Evolutionary conservation across 148 eudicot species (phyloP), one percentile per base, ranked within the genome.

Genomic region (Arctostaphylos glauca): DNA sequence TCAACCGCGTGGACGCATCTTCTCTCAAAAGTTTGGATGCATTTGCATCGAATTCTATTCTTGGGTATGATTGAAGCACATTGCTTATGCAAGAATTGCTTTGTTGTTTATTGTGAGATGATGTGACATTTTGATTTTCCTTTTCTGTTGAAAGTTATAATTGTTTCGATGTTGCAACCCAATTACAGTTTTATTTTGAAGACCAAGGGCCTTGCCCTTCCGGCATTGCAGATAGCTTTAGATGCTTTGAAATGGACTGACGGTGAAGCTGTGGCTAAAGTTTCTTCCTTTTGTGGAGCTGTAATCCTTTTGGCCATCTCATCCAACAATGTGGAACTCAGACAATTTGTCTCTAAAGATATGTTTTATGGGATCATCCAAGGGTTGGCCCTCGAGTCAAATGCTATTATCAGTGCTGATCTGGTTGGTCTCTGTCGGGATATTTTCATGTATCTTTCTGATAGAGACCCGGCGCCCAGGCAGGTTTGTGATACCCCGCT

Each of bases 201-300:
- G 83, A 92, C 91, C 89, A 89, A 86, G 83, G 84, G 83, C 75
- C 86, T 97, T 74, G 99, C 98, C 16, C 81, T 93, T 81, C 98
- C 94, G 13, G 96, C 90, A 19, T 76, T 97, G 84, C 98, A 97
- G 83, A 89, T 97, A 79, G 85, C 90, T 83, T 76, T 93, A 82
- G 95, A 90, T 86, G 94, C 96, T 64, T 91, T 94, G 81, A 87
- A 88, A 88, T 97, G 99, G 99, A 91, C 94, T 56, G 98, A 97
- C 80, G 87, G 87, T 83, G 99, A 97, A 85, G 89, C 98, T 79
- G 87, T 92, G 90, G 18, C 89, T 78, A 97, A 93, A 90, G 81
- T 93, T 82, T 85, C 91, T 71, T 81, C 92, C 77, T 92, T 97
- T 77, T 94, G 96, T 88, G 91, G 93, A 74, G 83, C 81, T 81